phyloP scores from a whole-genome alignment of 2,329 filamentous ascomycete species.

The Tolypocladium guangdongense region DNA sequence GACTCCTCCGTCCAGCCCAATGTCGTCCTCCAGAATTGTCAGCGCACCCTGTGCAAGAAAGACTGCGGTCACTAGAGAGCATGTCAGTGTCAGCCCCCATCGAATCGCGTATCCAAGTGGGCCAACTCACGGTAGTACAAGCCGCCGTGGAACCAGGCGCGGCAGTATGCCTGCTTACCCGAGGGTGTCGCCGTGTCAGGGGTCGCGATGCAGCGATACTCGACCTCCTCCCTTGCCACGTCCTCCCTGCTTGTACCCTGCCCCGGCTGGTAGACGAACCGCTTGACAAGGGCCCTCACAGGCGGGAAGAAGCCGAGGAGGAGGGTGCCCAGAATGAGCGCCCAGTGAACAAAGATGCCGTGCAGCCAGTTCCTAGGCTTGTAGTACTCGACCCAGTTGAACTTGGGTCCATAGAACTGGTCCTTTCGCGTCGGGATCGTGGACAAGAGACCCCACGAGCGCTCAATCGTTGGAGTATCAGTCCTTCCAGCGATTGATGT shows the following conservation, averaged over 20 bases:
- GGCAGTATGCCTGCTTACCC: slow-evolving; percentile 41
- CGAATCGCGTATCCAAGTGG: background rate
- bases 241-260: slow-evolving; percentile 41
- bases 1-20: slow-evolving; percentile 52
- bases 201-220: slow-evolving; percentile 53
- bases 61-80: slow-evolving; percentile 47
- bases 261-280: slow-evolving; percentile 40
- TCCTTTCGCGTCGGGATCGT: slow-evolving; percentile 29
- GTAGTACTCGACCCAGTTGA: slow-evolving; percentile 45
- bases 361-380: slow-evolving; percentile 36
- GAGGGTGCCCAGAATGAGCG: slow-evolving; percentile 29
- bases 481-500: slow-evolving; percentile 38
- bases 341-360: slow-evolving; percentile 39
- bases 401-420: slow-evolving; percentile 49
- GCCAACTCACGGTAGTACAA: slow-evolving; percentile 50
- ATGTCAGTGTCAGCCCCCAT: background rate
- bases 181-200: slow-evolving; percentile 38
- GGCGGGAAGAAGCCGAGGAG: slow-evolving; percentile 34
- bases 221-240: slow-evolving; percentile 46
- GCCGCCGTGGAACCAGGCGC: slow-evolving; percentile 46
- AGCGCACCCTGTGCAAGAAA: slow-evolving; percentile 53
- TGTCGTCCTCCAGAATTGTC: slow-evolving; percentile 52
- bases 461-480: slow-evolving; percentile 45
- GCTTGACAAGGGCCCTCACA: slow-evolving; percentile 32
- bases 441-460: slow-evolving; percentile 52